Conservation (phyloP, 2,329 filamentous ascomycete species). For the Ophiocordyceps unilateralis region DNA sequence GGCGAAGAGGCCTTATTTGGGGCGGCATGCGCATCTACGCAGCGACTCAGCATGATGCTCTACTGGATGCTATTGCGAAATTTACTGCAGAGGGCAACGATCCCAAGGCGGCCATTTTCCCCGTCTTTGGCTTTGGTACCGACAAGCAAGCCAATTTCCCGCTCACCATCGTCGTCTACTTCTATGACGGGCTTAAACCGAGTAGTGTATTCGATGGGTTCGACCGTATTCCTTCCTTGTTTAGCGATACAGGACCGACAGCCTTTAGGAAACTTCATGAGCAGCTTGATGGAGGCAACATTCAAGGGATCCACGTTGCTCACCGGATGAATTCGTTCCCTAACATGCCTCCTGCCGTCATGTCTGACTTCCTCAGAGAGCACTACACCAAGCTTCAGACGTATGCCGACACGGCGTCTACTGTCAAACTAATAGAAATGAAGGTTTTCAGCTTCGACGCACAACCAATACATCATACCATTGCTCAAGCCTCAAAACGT, state of each 20-base stretch:
- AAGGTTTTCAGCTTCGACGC: conserved; percentile 4
- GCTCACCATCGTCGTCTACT: conserved; percentile 41
- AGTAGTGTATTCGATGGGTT: conserved; percentile 38
- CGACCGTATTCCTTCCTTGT: conserved; percentile 22
- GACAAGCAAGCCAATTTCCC: conserved; percentile 13
- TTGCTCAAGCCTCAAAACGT: conserved; percentile 4
- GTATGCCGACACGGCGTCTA: not conserved
- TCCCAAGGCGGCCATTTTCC: conserved; percentile 41
- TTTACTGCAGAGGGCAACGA: conserved; percentile 41
- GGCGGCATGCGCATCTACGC: conserved; percentile 22
- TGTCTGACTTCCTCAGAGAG: conserved; percentile 6
- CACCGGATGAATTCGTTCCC: conserved; percentile 8
- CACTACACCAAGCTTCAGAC: conserved; percentile 3
- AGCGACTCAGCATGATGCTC: conserved; percentile 10
- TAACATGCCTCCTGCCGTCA: conserved; percentile 7
- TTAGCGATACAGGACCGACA: conserved; percentile 28
- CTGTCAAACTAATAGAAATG: not conserved
- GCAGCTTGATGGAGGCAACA: conserved; percentile 3
- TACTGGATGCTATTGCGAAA: conserved; percentile 31
- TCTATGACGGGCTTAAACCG: conserved; percentile 39
- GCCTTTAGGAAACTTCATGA: conserved; percentile 24
- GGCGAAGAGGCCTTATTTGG: conserved; percentile 21
- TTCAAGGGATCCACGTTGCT: conserved; percentile 5
- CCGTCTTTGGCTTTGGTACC: conserved; percentile 26
- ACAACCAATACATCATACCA: conserved; percentile 6